Base-by-base conservation (phyloP, 2,329 filamentous ascomycete genomes). In the Knufia fluminis region DNA sequence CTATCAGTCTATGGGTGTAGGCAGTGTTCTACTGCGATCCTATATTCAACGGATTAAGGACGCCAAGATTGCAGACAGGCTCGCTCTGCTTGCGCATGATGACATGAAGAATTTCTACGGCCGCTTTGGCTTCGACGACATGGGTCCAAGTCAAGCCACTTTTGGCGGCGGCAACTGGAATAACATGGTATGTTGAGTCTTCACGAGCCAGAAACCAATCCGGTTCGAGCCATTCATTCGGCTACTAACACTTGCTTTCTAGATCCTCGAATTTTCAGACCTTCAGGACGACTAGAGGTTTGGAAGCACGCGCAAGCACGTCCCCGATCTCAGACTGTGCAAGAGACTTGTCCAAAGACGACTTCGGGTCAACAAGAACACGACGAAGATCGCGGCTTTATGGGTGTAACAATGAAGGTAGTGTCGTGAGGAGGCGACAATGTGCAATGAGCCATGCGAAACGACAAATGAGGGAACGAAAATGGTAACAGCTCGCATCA, bases 111-210 rank as follows among this genome's bases (percentile, higher is more conserved):
- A 71, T 1, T 95, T 85, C 64, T 96, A 94, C 64, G 76, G 83
- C 63, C 75, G 75, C n/a, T 76, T 87, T 57, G 80, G 87, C 0
- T 95, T 92, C 63, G 71, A 71, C 57, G 78, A 83, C 57, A 66
- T 74, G 24, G 87, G 89, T 0, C 70, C 74, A 44, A 92, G 87
- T 64, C 69, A 77, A 52, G 83, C 79, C 45, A 72, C 77, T 51
- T 89, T 88, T 67, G 85, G 82, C 17, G 87, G 87, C 32, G 86
- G 87, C 26, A 82, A 80, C 16, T 95, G 89, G 88, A 75, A 79
- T 58, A 82, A 92, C 63, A 81, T 95, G 86, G 85, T 89, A 64
- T 65, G 73, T n/a, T 52, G 23, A 26, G 6, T 4, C n/a, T 19
- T 19, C 16, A 6, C 17, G 4, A 20, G 19, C 4, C 23, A 7